Percentiles rank a stretch among this genome's conserved stretches.
phyloP scores from a whole-genome alignment of 2,329 filamentous ascomycete genomes.

The Trichoderma atrobrunneum region DNA sequence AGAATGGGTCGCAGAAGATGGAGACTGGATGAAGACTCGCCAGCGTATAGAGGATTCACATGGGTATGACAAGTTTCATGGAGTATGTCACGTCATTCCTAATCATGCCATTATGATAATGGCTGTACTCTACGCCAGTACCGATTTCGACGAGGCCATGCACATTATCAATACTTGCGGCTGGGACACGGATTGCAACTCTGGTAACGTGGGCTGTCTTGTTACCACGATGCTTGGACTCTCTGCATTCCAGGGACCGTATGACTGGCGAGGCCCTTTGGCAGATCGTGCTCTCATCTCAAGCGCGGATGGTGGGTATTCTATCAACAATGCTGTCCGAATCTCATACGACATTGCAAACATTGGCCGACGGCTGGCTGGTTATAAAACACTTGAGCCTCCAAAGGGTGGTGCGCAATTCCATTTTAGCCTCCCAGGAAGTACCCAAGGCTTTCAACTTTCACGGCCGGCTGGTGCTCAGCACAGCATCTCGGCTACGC shows the following conservation, averaged over 20 bases:
- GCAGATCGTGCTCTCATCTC: slow-evolving; percentile 36
- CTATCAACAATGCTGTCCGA: slow-evolving; percentile 36
- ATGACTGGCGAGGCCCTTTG: slow-evolving; percentile 36
- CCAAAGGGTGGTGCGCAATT: slow-evolving; percentile 37
- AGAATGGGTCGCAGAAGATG: slow-evolving; percentile 23
- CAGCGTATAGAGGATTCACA: slow-evolving; percentile 34
- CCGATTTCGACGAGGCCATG: slow-evolving; percentile 34
- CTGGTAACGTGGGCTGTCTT: slow-evolving; percentile 37
- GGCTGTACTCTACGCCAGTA: slow-evolving; percentile 31
- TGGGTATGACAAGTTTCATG: slow-evolving; percentile 32
- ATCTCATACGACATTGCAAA: slow-evolving; percentile 33
- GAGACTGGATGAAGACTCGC: slow-evolving; percentile 34
- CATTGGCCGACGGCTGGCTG: slow-evolving; percentile 28
- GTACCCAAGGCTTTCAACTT: slow-evolving; percentile 34
- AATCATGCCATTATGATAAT: slow-evolving; percentile 37
- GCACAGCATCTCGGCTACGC: not conserved
- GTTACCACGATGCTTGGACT: slow-evolving; percentile 37
- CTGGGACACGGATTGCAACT: slow-evolving; percentile 41
- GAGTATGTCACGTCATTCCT: slow-evolving; percentile 34
- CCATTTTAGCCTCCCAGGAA: slow-evolving; percentile 37
- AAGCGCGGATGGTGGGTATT: slow-evolving; percentile 36
- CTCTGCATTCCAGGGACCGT: slow-evolving; percentile 25
- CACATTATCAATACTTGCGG: slow-evolving; percentile 37
- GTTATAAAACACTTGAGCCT: slow-evolving; percentile 20
- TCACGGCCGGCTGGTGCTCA: slow-evolving; percentile 20